Evolutionary conservation across 1,284 basidiomycete genomes (phyloP), one percentile per base, ranked within the genome.

Genomic region (Pyrrhoderma noxium): DNA sequence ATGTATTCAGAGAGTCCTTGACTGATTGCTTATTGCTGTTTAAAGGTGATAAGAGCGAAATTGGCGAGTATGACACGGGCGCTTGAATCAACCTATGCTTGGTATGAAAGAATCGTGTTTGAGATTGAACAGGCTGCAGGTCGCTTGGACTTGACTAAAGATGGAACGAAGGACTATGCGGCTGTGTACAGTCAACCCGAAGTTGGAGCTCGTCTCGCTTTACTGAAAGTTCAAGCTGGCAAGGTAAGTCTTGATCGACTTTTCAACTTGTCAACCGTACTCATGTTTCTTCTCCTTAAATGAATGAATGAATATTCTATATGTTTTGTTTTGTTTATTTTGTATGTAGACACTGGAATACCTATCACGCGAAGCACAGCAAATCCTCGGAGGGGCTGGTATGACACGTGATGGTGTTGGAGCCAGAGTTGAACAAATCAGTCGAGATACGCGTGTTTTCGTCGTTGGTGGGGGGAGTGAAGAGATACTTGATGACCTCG

Each of bases 401-500:
- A 49, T 51, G n/a, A 56, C 47, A 22, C 56, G 52, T 22, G 57
- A 57, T 13, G 58, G 58, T 3, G 38, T 48, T 7, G 58, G 58
- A 3, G 40, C 39, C 18, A 41, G 53, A 3, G 58, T 59, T 14
- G 58, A 59, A 31, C 58, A 59, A 47, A 56, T 58, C 36, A 57
- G 54, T 39, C 54, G 57, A n/a, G 57, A 59, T 46, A 38, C 56
- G 41, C 54, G 57, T 3, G 54, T 59, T 1, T 59, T 49, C 31
- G 54, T 59, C 18, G 55, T 59, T 14, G 58, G 57, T 34, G 58
- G 58, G 11, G 56, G 58, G 2, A 56, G 54, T 41, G 56, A 59
- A 50, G 58, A 59, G 35, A 58, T 59, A 23, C 36, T 59, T 14
- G 56, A 59, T 43, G 58, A 59, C 27, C 56, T 57, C 2, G 55